These are phyloP conservation scores for Ambispora gerdemannii DNA, from an alignment of 192 early-diverging fungal species.

Conservation along the genomic window DNA sequence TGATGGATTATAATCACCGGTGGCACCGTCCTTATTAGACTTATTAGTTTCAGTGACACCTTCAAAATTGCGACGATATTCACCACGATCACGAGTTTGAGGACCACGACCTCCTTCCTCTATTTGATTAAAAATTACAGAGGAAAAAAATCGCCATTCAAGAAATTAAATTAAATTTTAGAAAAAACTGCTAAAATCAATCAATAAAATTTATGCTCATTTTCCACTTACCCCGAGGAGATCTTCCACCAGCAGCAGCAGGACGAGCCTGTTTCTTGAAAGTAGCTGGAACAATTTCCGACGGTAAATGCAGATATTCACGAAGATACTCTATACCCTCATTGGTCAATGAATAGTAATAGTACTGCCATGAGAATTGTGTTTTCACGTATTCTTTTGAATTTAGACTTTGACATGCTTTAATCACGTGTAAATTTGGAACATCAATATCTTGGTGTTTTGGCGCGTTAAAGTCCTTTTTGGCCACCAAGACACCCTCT, in stretches of 20 bases:
- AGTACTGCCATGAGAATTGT: conserved; percentile 99
- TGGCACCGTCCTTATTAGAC: conserved; percentile 85
- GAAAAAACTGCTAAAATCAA: too few species aligned
- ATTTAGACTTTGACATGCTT: conserved; percentile 94
- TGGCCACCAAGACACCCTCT: conserved; percentile 98
- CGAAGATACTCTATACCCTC: conserved; percentile 97
- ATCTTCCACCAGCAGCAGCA: conserved; percentile 64
- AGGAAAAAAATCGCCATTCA: not conserved
- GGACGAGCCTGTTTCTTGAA: conserved; percentile 92
- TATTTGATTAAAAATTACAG: conserved; percentile 19
- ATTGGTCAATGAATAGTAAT: conserved; percentile 99
- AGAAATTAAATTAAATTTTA: not conserved
- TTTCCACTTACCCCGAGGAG: conserved; percentile 57
- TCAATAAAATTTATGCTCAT: not conserved
- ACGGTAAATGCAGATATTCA: conserved; percentile 94
- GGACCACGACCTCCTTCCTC: conserved; percentile 61
- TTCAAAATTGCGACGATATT: conserved; percentile 81
- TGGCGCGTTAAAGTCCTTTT: conserved; percentile 97
- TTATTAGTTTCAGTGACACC: conserved; percentile 52
- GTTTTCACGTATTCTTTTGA: conserved; percentile 93
- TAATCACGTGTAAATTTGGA: conserved; percentile 98
- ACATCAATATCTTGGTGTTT: conserved; percentile 97
- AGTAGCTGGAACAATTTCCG: conserved; percentile 95
- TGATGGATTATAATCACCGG: conserved; percentile 93
- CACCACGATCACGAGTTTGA: conserved; percentile 66